Evolutionary conservation across 2,329 filamentous ascomycete genomes (phyloP).

Genomic region (Acrocalymma vagum): DNA sequence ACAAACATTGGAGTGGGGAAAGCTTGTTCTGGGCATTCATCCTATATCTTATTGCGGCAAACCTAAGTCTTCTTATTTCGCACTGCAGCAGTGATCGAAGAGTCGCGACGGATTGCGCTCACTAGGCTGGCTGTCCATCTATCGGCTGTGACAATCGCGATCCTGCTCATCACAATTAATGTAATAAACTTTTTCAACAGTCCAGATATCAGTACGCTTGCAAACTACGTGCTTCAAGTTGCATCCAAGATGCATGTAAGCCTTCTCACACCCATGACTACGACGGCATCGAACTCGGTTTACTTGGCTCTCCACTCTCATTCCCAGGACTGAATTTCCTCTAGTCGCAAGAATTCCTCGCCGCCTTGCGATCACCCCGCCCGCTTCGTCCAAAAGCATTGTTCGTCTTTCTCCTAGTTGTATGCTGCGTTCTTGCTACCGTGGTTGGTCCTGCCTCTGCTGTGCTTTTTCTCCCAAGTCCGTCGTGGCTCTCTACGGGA

Average conservation of each 20-base stretch:
- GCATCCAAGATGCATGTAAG: constrained; percentile 8
- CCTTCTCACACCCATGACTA: neutral
- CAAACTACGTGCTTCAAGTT: constrained; percentile 1
- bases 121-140: constrained; percentile 1
- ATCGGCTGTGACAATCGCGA: constrained; percentile 1
- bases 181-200: constrained; percentile 3
- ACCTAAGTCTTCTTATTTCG: too few species aligned
- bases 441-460: constrained; percentile 8
- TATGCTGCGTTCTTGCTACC: constrained; percentile 4
- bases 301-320: constrained; percentile 6
- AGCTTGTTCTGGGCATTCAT: too few species aligned
- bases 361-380: neutral
- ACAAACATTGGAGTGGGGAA: too few species aligned
- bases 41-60: too few species aligned
- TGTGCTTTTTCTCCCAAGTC: constrained; percentile 7
- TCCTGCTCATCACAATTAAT: constrained; percentile 4
- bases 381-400: neutral
- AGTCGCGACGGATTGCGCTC: neutral
- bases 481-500: constrained; percentile 4
- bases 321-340: constrained; percentile 7
- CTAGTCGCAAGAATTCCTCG: constrained; percentile 7
- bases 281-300: constrained; percentile 8
- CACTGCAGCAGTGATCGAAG: too few species aligned
- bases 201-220: neutral
- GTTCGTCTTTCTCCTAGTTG: neutral